Evolutionary conservation across 345 rosid genomes (phyloP), one percentile per base, ranked within the genome.

Genomic region (Melaleuca quinquenervia): DNA sequence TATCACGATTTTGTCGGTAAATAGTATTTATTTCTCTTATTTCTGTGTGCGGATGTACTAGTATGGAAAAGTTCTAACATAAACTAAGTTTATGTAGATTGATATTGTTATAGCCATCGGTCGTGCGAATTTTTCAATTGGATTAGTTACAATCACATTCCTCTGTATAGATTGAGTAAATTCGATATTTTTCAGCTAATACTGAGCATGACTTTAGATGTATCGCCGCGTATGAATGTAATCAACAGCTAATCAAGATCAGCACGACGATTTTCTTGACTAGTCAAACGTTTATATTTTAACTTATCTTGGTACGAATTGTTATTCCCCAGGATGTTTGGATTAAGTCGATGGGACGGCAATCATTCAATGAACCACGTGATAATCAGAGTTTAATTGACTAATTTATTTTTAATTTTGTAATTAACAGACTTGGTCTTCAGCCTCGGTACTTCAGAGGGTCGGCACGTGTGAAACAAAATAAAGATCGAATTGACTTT

Each of bases 91-190:
- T 18, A 32, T 8, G 24, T 32, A 8, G 0, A 70, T 11, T 6
- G 0, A 14, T 62, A 29, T 62, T 5, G 29, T 29, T n/a, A n/a
- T 58, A n/a, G 32, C n/a, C 29, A 8, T 13, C 12, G 70, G n/a
- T 6, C 1, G 12, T 0, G 18, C 3, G 16, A 6, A 4, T 70
- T 11, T 0, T 12, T 8, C 9, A 1, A 1, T 4, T 3, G 18
- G 24, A 70, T 3, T 7, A 18, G 20, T 20, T 52, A 52, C 6
- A 1, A 52, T 16, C 54, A 16, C 15, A 7, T 6, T 52, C 7
- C 29, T 64, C 11, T 15, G 0, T 32, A 32, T 15, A 32, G 21
- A 64, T 2, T 0, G 1, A 32, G 52, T 41, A 2, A 2, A 41
- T 41, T 41, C 41, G 4, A 41, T 52, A 16, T 64, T 32, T 41